Percentiles rank a stretch among this genome's conserved stretches.
Evolutionary conservation across 2,329 filamentous ascomycete species (phyloP).

Genomic region (Apiospora hydei): DNA sequence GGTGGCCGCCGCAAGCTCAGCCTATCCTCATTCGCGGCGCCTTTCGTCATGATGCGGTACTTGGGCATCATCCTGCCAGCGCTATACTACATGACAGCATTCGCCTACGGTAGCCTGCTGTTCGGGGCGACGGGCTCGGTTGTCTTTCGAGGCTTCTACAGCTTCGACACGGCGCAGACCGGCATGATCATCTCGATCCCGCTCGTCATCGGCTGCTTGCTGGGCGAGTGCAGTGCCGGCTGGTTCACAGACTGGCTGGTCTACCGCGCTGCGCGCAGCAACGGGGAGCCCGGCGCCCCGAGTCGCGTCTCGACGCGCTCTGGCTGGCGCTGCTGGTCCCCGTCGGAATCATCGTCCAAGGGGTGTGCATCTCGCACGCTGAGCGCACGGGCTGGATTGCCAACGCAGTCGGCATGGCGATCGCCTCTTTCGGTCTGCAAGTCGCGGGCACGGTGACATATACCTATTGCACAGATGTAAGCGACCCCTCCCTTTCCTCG

Average conservation of each 20-base stretch:
- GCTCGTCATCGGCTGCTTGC: constrained; percentile 35
- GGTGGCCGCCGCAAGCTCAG: constrained; percentile 23
- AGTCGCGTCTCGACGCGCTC: constrained; percentile 43
- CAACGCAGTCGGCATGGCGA: constrained; percentile 45
- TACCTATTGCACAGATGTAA: constrained; percentile 43
- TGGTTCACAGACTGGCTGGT: constrained; percentile 40
- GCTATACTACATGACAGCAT: constrained; percentile 36
- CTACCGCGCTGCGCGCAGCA: constrained; percentile 38
- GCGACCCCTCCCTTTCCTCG: neutral
- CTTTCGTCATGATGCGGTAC: constrained; percentile 36
- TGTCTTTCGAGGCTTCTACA: constrained; percentile 33
- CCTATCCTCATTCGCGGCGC: constrained; percentile 30
- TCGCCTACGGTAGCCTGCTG: constrained; percentile 37
- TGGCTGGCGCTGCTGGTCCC: constrained; percentile 38
- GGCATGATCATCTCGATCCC: constrained; percentile 38
- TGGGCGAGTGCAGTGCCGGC: constrained; percentile 38
- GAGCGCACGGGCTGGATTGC: constrained; percentile 41
- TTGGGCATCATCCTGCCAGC: constrained; percentile 32
- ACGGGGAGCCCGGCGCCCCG: constrained; percentile 36
- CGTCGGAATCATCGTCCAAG: constrained; percentile 37
- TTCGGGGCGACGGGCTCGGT: constrained; percentile 36
- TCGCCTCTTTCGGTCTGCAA: constrained; percentile 44
- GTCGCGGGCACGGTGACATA: constrained; percentile 45
- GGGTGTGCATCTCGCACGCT: constrained; percentile 40
- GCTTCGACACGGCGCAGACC: constrained; percentile 35